Conservation (phyloP, 768 basidiomycete genomes). For the Imleria badia region DNA sequence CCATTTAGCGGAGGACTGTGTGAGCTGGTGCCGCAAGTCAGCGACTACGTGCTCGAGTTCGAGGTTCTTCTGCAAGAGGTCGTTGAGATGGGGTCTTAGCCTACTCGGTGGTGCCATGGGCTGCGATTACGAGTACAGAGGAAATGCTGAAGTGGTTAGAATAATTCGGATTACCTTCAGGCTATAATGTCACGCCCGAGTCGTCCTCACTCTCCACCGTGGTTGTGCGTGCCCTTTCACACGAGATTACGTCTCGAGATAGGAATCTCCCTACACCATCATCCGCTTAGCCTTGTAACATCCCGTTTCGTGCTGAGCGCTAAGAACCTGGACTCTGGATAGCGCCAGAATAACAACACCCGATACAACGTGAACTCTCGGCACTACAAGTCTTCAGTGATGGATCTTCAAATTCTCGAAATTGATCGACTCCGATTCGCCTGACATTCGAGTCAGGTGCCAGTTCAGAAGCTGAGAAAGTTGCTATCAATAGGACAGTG, state of each 20-base stretch:
- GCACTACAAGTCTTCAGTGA: background rate
- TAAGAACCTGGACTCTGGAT: background rate
- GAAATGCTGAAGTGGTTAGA: background rate
- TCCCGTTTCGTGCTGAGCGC: background rate
- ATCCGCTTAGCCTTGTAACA: background rate
- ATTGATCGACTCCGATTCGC: background rate
- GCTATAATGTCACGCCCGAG: no score
- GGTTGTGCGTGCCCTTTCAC: conserved; percentile 8
- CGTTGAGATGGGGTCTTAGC: conserved; percentile 28
- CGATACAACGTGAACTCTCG: background rate
- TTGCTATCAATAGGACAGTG: conserved; percentile 18
- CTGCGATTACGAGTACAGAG: background rate
- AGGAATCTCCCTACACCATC: background rate
- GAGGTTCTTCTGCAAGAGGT: conserved; percentile 29
- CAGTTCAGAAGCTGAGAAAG: background rate
- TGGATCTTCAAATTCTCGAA: background rate
- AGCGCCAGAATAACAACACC: background rate
- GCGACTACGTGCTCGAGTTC: conserved; percentile 30
- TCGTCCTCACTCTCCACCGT: background rate
- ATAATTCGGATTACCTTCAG: background rate
- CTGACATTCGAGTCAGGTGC: conserved; percentile 2
- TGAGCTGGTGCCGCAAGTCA: conserved; percentile 29
- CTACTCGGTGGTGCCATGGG: conserved; percentile 26
- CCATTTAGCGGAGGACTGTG: conserved; percentile 30
- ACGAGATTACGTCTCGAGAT: conserved; percentile 12